Evolutionary conservation across 2,329 filamentous ascomycete species (phyloP).

Genomic region (Hortaea sp.): DNA sequence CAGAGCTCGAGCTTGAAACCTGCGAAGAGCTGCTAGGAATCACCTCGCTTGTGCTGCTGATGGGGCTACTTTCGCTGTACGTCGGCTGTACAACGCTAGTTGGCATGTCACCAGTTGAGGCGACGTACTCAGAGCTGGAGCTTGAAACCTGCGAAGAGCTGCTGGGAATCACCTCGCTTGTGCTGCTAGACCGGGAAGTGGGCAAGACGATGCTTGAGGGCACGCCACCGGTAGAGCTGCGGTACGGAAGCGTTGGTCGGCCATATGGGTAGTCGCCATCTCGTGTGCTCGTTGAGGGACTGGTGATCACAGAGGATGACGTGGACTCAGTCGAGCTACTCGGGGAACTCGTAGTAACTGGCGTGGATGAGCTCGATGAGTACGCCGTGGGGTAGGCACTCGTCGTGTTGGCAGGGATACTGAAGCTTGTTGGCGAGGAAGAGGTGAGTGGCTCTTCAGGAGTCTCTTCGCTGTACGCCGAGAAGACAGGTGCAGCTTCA

Average conservation of each 20-base stretch:
- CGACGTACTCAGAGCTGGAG: slow-evolving; percentile 3
- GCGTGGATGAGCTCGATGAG: not conserved
- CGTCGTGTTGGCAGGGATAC: not conserved
- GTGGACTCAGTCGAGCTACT: not conserved
- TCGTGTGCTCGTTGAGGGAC: not conserved
- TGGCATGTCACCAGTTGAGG: slow-evolving; percentile 6
- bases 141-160: not conserved
- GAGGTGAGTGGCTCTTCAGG: not conserved
- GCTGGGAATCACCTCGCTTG: not conserved
- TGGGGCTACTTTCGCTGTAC: not conserved
- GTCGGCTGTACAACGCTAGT: not conserved
- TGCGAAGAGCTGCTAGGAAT: not conserved
- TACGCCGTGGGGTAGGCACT: not conserved
- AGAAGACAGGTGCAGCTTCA: not conserved
- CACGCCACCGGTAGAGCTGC: slow-evolving; percentile 7
- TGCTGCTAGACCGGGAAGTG: slow-evolving; percentile 2
- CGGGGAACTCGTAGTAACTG: not conserved
- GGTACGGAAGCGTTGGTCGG: not conserved
- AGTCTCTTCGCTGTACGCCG: not conserved
- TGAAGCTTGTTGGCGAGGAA: not conserved
- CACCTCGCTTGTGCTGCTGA: not conserved
- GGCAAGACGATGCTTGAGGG: slow-evolving; percentile 8
- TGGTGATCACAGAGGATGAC: not conserved
- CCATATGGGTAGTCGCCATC: not conserved
- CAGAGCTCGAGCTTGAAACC: not conserved